phyloP scores from a whole-genome alignment of 352 stramenopile genomes.

The Globisporangium perplexum region DNA sequence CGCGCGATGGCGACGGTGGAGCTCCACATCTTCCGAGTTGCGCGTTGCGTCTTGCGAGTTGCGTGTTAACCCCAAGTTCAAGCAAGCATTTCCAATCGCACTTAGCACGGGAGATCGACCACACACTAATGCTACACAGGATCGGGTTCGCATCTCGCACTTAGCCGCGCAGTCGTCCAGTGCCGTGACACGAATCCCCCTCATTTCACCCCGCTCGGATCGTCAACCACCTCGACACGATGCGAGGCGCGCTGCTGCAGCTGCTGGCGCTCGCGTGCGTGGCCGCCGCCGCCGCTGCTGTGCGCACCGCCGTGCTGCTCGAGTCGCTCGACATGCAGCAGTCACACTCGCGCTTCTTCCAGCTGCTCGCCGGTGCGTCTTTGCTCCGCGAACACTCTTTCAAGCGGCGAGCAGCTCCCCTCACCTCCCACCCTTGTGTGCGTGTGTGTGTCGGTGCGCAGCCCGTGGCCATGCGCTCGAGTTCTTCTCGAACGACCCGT shows the following conservation, averaged over 20 bases:
- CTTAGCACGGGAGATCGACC: no score
- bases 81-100: no score
- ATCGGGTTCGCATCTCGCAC: no score
- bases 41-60: not conserved
- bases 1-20: not conserved
- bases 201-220: not conserved
- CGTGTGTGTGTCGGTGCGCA: constrained; percentile 13
- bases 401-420: not conserved
- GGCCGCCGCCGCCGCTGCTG: constrained; percentile 17
- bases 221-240: not conserved
- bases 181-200: not conserved
- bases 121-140: no score
- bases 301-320: constrained; percentile 65
- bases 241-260: constrained; percentile 9
- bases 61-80: not conserved
- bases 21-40: not conserved
- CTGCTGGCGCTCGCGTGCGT: constrained; percentile 5
- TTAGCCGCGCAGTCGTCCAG: no score
- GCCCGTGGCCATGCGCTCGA: constrained; percentile 59
- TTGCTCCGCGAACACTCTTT: not conserved
- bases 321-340: constrained; percentile 50
- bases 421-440: not conserved
- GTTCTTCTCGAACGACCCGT: constrained; percentile 50
- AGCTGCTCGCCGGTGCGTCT: constrained; percentile 48
- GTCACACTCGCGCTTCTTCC: constrained; percentile 75